phyloP scores from a whole-genome alignment of 345 rosid genomes.

The Eucalyptus marginata region DNA sequence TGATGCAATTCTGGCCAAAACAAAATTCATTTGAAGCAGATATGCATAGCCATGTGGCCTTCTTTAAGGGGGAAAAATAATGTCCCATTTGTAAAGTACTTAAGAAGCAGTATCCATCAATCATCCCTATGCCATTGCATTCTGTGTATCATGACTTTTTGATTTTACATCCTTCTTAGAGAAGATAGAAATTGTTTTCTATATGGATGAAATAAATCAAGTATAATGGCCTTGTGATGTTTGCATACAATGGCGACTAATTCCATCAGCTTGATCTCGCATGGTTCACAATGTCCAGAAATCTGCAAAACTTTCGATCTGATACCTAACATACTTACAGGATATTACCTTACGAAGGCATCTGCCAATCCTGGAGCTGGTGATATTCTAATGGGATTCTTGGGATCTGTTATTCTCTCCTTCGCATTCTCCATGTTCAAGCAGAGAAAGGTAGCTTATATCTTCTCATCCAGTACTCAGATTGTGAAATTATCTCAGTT shows the following conservation, averaged over 20 bases:
- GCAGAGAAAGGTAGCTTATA: slow-evolving; percentile 63
- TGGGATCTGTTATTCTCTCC: slow-evolving; percentile 91
- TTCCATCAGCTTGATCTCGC: background rate
- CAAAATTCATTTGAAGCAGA: background rate
- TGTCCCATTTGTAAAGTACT: background rate
- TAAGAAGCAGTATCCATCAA: background rate
- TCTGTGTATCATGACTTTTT: background rate
- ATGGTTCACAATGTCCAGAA: background rate
- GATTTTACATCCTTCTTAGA: background rate
- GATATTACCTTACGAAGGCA: slow-evolving; percentile 70
- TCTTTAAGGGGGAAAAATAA: background rate
- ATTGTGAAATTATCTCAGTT: background rate
- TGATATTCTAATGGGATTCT: slow-evolving; percentile 86
- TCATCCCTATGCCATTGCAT: background rate
- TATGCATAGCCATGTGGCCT: background rate
- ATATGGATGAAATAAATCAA: background rate
- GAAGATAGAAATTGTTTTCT: background rate
- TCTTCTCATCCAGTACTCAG: background rate
- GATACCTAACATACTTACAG: slow-evolving; percentile 11
- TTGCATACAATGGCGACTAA: background rate
- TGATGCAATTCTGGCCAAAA: background rate
- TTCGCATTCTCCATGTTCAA: slow-evolving; percentile 96
- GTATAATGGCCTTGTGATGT: background rate
- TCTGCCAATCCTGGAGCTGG: slow-evolving; percentile 93
- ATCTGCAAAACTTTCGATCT: background rate